A percentile compares a stretch with the other conserved stretches of the same genome.
phyloP scores from a whole-genome alignment of 2,329 filamentous ascomycete genomes.

The Botrytis byssoidea region DNA sequence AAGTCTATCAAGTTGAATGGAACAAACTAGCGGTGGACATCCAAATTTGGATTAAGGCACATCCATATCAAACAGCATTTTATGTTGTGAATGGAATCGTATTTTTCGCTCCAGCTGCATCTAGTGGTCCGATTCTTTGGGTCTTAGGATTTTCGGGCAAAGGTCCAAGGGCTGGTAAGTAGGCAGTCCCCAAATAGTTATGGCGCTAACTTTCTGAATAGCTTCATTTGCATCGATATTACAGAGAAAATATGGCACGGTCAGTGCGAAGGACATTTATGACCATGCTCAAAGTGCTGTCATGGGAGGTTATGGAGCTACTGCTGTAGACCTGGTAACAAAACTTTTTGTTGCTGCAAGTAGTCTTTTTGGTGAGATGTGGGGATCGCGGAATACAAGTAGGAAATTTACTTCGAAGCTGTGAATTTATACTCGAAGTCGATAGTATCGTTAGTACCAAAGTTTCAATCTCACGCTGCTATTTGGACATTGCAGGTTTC shows the following conservation, averaged over 20 bases:
- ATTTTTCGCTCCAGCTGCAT: conserved; percentile 8
- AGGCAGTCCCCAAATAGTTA: not conserved
- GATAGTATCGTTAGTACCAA: not conserved
- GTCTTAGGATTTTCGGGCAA: not conserved
- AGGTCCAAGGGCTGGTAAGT: conserved; percentile 10
- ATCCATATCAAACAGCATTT: conserved; percentile 3
- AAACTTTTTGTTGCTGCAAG: not conserved
- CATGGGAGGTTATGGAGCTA: not conserved
- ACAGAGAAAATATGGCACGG: not conserved
- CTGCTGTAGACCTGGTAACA: not conserved
- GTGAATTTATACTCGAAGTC: not conserved
- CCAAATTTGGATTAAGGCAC: not conserved
- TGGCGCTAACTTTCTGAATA: not conserved
- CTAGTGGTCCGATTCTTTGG: conserved; percentile 7
- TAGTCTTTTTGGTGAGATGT: not conserved
- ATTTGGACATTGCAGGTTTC: no score
- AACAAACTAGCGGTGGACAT: not conserved
- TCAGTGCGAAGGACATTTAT: not conserved
- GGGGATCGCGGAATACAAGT: not conserved
- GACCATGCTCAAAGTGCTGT: not conserved
- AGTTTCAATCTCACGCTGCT: no score
- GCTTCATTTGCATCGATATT: not conserved
- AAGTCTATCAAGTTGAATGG: not conserved
- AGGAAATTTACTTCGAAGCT: not conserved
- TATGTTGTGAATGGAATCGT: conserved; percentile 2